A percentile compares a stretch with the other conserved stretches of the same genome.
phyloP scores from a whole-genome alignment of 2,329 filamentous ascomycete genomes.

The Cadophora luteo-olivacea region DNA sequence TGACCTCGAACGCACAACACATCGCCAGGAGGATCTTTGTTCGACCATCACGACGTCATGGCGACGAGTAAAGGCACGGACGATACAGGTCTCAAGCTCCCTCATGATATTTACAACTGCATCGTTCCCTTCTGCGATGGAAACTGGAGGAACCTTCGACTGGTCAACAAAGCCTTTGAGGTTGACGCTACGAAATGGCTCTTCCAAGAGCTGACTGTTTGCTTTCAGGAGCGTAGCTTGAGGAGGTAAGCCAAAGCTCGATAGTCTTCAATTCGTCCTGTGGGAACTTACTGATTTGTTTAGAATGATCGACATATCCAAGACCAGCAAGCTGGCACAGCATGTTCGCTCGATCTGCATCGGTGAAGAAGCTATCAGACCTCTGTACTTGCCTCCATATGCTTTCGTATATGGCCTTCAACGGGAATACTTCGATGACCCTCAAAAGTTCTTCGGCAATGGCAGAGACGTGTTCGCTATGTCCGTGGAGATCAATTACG shows the following conservation, averaged over 20 bases:
- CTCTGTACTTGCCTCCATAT: neutral
- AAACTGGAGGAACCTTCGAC: neutral
- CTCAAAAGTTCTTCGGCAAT: neutral
- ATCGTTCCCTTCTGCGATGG: neutral
- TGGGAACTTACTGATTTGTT: neutral
- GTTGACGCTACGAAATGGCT: neutral
- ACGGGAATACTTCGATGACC: neutral
- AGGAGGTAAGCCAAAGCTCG: neutral
- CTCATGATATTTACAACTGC: neutral
- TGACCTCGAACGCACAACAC: neutral
- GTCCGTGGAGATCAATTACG: neutral
- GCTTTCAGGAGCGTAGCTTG: neutral
- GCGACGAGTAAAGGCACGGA: neutral
- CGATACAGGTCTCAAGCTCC: neutral
- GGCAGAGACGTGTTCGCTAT: neutral
- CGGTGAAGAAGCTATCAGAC: neutral
- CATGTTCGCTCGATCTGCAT: neutral
- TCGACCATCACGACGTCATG: neutral
- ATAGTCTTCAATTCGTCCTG: no score
- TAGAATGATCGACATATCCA: neutral
- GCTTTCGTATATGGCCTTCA: neutral
- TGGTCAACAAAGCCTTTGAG: neutral
- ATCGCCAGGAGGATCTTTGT: neutral
- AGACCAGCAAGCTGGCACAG: neutral
- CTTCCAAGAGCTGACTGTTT: neutral